phyloP scores from a whole-genome alignment of 345 rosid species.

The Erodium maritimum region DNA sequence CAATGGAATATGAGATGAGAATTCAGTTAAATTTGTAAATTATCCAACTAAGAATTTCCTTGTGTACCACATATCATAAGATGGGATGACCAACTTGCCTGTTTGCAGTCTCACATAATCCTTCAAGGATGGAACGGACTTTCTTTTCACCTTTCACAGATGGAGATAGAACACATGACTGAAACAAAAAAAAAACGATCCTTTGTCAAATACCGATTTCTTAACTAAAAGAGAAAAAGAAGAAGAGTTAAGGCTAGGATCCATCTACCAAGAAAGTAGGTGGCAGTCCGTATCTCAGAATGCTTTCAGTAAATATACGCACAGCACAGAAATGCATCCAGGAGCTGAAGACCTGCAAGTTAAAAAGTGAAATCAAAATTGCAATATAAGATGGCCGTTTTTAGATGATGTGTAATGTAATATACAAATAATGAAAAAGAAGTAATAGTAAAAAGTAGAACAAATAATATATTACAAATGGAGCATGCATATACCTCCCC shows the following conservation, averaged over 20 bases:
- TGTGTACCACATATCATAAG: too few species aligned
- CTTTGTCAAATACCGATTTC: slow-evolving; percentile 4
- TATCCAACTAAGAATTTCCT: too few species aligned
- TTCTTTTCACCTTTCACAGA: slow-evolving; percentile 78
- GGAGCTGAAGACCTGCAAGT: slow-evolving; percentile 79
- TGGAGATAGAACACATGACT: slow-evolving; percentile 89
- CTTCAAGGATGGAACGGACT: slow-evolving; percentile 85
- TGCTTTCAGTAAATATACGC: slow-evolving; percentile 89
- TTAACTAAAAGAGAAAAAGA: background rate
- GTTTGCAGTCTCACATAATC: slow-evolving; percentile 52
- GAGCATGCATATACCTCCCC: slow-evolving; percentile 55
- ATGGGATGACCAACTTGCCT: slow-evolving; percentile 53
- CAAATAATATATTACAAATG: slow-evolving; percentile 1
- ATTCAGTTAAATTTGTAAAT: too few species aligned
- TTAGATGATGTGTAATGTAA: background rate
- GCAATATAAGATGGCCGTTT: background rate
- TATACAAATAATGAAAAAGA: background rate
- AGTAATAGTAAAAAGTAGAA: background rate
- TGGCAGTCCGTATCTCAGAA: slow-evolving; percentile 94
- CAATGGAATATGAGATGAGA: too few species aligned
- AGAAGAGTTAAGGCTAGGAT: slow-evolving; percentile 1
- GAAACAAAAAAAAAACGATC: slow-evolving; percentile 18
- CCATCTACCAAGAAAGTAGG: slow-evolving; percentile 76
- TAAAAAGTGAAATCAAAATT: background rate
- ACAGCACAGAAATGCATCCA: slow-evolving; percentile 99